Evolutionary conservation across 192 early-diverging fungal species (phyloP).

Genomic region (Rhizophagus clarus): DNA sequence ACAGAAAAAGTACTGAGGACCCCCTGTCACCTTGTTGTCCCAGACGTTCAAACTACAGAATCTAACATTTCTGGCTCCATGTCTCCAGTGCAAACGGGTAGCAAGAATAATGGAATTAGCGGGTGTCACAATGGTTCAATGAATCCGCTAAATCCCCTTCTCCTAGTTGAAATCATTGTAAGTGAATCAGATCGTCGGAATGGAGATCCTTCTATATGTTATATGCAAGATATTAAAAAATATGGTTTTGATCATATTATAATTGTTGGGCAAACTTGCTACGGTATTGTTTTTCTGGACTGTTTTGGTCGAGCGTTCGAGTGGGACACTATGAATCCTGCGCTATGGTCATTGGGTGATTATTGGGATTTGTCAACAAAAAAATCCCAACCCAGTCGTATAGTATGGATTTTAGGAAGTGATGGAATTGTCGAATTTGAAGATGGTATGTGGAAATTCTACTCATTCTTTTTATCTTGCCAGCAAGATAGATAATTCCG

Average conservation of each 20-base stretch:
- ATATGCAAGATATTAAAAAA: slow-evolving; percentile 22
- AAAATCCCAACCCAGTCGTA: background rate
- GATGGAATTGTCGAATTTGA: too few relatives aligned
- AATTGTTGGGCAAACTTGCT: slow-evolving; percentile 18
- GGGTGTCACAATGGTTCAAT: slow-evolving; percentile 14
- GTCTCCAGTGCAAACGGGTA: slow-evolving; percentile 17
- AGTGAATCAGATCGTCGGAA: slow-evolving; percentile 24
- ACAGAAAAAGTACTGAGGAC: background rate
- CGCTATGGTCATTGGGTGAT: slow-evolving; percentile 26
- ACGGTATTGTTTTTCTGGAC: slow-evolving; percentile 25
- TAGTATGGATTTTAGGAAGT: too few relatives aligned
- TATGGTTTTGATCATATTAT: slow-evolving; percentile 32
- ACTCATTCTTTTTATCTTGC: too few relatives aligned
- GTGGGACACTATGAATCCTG: background rate
- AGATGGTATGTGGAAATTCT: too few relatives aligned
- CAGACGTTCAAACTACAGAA: slow-evolving; percentile 8
- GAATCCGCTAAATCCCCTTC: too few relatives aligned
- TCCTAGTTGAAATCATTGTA: slow-evolving; percentile 8
- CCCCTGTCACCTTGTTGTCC: slow-evolving; percentile 23
- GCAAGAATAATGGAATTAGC: background rate
- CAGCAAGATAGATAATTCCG: too few relatives aligned
- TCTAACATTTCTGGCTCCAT: slow-evolving; percentile 3
- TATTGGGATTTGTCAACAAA: slow-evolving; percentile 27
- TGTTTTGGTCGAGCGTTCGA: slow-evolving; percentile 24
- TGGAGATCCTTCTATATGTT: slow-evolving; percentile 17